phyloP scores from a whole-genome alignment of 768 basidiomycete species.

The Lentinus tigrinus region DNA sequence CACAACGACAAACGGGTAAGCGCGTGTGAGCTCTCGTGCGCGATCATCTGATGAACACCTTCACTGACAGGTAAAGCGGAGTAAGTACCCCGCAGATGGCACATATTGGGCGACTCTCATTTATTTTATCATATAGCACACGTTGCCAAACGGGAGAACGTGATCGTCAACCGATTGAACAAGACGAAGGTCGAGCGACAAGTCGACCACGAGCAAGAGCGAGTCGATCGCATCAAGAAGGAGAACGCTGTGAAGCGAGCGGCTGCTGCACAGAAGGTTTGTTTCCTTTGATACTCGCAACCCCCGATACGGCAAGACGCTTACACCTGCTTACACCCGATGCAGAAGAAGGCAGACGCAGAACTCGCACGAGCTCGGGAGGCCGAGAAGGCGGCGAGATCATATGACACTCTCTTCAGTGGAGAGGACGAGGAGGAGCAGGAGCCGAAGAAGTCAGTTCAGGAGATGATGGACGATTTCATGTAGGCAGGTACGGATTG shows the following conservation, averaged over 20 bases:
- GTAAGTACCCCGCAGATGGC: constrained; percentile 35
- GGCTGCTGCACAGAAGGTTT: constrained; percentile 69
- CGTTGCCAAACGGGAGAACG: constrained; percentile 78
- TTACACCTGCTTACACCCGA: not conserved
- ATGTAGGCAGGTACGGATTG: constrained; percentile 48
- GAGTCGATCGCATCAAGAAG: constrained; percentile 74
- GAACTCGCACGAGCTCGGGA: constrained; percentile 75
- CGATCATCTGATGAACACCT: not conserved
- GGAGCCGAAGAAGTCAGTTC: constrained; percentile 54
- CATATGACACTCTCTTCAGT: constrained; percentile 79
- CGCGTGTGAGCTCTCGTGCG: not conserved
- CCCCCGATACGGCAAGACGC: not conserved
- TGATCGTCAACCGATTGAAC: constrained; percentile 87
- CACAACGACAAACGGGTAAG: constrained; percentile 82
- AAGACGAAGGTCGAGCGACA: constrained; percentile 85
- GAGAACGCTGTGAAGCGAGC: constrained; percentile 66
- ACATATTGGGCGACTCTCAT: not conserved
- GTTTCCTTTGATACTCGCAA: not conserved
- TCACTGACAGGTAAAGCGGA: constrained; percentile 69
- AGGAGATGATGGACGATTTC: constrained; percentile 85
- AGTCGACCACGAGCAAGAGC: constrained; percentile 91
- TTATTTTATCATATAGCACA: constrained; percentile 51
- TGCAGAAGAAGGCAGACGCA: constrained; percentile 74
- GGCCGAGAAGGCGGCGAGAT: constrained; percentile 84
- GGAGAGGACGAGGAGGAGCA: constrained; percentile 51